These are phyloP conservation scores for Trichoderma sp. DNA, from an alignment of 2,329 filamentous ascomycete species.

Conservation along the genomic window DNA sequence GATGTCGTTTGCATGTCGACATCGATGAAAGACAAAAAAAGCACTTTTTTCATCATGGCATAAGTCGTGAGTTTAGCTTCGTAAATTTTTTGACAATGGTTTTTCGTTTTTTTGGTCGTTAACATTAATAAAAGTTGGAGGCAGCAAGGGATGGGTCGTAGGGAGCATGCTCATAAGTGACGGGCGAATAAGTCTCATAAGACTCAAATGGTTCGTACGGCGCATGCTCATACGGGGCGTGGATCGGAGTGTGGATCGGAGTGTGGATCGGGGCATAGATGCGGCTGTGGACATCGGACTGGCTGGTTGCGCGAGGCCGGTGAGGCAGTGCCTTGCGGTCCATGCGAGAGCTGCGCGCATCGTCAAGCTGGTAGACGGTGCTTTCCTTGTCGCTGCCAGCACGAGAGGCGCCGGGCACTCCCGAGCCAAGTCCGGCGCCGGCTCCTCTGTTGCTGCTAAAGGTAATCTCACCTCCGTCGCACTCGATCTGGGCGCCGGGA, in stretches of 20 bases:
- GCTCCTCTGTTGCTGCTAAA: conserved; percentile 39
- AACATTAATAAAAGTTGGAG: conserved; percentile 32
- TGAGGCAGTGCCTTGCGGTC: conserved; percentile 44
- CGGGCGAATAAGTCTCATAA: conserved; percentile 6
- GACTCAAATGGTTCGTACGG: conserved; percentile 24
- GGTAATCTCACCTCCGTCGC: conserved; percentile 59
- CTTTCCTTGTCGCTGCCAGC: conserved; percentile 51
- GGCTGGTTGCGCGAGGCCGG: conserved; percentile 48
- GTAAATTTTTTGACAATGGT: conserved; percentile 18
- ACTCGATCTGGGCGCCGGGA: conserved; percentile 56
- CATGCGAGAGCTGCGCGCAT: conserved; percentile 40
- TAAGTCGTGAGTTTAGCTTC: conserved; percentile 12
- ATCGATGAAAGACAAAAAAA: conserved; percentile 24
- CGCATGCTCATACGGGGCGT: conserved; percentile 30
- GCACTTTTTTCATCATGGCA: background rate
- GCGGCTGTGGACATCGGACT: conserved; percentile 44
- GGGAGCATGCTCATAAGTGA: conserved; percentile 21
- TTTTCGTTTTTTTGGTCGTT: conserved; percentile 30
- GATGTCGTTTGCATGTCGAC: conserved; percentile 14
- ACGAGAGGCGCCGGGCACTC: conserved; percentile 30
- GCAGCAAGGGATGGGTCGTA: conserved; percentile 32
- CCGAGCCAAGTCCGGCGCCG: conserved; percentile 10
- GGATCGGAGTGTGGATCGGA: conserved; percentile 30
- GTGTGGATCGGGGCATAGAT: conserved; percentile 31
- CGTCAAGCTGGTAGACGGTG: conserved; percentile 46